These are phyloP conservation scores for Kernera saxatilis DNA, from an alignment of 345 rosid species.

Conservation along the genomic window DNA sequence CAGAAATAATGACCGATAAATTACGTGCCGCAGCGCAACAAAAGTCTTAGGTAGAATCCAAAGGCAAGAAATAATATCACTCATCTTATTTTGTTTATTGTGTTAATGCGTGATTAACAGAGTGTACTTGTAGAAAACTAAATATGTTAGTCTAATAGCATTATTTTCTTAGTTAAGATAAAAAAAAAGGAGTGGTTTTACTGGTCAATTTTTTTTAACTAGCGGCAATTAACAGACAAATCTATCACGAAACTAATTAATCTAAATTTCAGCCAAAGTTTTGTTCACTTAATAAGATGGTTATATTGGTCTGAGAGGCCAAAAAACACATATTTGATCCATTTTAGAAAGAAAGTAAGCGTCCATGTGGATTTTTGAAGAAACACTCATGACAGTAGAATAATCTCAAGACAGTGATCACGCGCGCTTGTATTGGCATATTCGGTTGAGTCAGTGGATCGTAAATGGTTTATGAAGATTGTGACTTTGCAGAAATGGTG, in stretches of 20 bases:
- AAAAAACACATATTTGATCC: not conserved
- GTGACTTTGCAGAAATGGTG: constrained; percentile 9
- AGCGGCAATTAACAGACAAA: no score
- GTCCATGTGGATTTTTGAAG: not conserved
- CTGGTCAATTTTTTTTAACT: not conserved
- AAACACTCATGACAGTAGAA: not conserved
- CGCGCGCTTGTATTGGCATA: constrained; percentile 10
- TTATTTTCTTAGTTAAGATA: not conserved
- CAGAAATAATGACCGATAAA: not conserved
- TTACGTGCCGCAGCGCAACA: not conserved
- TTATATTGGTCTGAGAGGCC: not conserved
- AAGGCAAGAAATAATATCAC: not conserved
- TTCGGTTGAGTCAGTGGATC: not conserved
- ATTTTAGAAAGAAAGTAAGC: not conserved
- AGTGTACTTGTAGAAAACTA: not conserved
- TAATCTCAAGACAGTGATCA: not conserved
- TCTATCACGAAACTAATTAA: not conserved
- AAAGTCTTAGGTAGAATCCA: not conserved
- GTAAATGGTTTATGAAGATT: not conserved
- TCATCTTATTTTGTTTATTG: not conserved
- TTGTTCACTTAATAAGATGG: not conserved
- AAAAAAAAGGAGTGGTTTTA: not conserved
- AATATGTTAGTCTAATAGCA: not conserved
- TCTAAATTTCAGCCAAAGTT: not conserved
- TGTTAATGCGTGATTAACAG: not conserved